Conservation (phyloP, 192 early-diverging fungal species). For the Coemansia sp. region DNA sequence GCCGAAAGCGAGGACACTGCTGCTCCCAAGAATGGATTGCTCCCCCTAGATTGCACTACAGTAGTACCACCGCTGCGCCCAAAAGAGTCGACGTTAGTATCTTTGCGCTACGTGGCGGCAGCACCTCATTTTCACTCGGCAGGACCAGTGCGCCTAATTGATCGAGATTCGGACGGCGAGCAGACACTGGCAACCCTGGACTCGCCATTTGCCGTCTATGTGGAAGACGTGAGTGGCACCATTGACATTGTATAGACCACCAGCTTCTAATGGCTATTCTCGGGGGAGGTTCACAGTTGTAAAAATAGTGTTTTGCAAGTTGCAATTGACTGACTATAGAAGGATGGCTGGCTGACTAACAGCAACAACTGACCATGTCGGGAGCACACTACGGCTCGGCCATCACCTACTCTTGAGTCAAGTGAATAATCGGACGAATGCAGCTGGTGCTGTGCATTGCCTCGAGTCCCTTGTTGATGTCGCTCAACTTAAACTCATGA, state of each 20-base stretch:
- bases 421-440: constrained; percentile 48
- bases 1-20: not conserved
- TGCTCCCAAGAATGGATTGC: constrained; percentile 5
- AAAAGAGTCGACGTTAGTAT: constrained; percentile 25
- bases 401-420: constrained; percentile 20
- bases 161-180: constrained; percentile 19
- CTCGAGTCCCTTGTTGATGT: constrained; percentile 93
- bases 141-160: constrained; percentile 18
- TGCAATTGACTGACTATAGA: not conserved
- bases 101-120: constrained; percentile 34
- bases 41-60: constrained; percentile 12
- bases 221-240: constrained; percentile 7
- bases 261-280: too few species aligned
- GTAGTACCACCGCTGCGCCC: constrained; percentile 29
- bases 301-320: not conserved
- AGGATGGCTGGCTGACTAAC: too few species aligned
- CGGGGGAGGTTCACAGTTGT: too few species aligned
- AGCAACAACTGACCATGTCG: too few species aligned
- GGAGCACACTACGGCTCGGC: not conserved
- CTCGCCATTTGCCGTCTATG: constrained; percentile 41
- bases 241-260: too few species aligned
- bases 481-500: constrained; percentile 69
- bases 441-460: constrained; percentile 77
- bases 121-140: constrained; percentile 41
- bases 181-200: constrained; percentile 24